Percentiles rank a stretch among this genome's conserved stretches.
Conservation (phyloP, 495 filamentous ascomycete genomes). For the Penicillium ochrochloron region DNA sequence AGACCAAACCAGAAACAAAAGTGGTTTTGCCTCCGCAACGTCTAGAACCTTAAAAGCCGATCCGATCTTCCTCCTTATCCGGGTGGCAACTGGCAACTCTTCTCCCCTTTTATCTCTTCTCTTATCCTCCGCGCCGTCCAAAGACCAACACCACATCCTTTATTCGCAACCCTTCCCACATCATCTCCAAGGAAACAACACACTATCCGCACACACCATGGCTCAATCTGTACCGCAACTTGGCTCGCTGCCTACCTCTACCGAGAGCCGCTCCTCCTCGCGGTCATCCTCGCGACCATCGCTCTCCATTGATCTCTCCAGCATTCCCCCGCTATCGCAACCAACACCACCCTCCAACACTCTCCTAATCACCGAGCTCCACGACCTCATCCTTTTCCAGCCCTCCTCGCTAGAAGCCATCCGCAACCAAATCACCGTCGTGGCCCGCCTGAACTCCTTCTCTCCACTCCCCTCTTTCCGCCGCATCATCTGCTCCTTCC, state of each 20-base stretch:
- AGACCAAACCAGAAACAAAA: slow-evolving; percentile 1
- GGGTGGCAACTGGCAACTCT: slow-evolving; percentile 30
- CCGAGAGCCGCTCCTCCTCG: slow-evolving; percentile 44
- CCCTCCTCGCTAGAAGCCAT: slow-evolving; percentile 75
- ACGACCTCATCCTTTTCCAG: slow-evolving; percentile 77
- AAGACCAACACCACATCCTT: slow-evolving; percentile 1
- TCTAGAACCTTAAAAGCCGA: slow-evolving; percentile 17
- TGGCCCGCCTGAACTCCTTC: slow-evolving; percentile 81
- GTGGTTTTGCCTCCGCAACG: slow-evolving; percentile 11
- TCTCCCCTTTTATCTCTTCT: slow-evolving; percentile 22
- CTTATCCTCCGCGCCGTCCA: slow-evolving; percentile 13
- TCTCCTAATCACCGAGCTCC: slow-evolving; percentile 86
- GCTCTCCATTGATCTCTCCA: slow-evolving; percentile 82
- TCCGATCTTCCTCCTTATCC: slow-evolving; percentile 15
- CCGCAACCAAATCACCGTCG: slow-evolving; percentile 66
- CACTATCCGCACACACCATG: slow-evolving; percentile 26
- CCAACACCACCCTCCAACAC: slow-evolving; percentile 90
- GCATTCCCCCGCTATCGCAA: slow-evolving; percentile 74
- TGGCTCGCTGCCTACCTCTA: slow-evolving; percentile 32
- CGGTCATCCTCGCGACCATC: slow-evolving; percentile 47
- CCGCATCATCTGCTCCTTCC: slow-evolving; percentile 90
- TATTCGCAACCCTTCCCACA: background rate
- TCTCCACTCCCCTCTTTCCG: slow-evolving; percentile 90
- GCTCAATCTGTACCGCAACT: slow-evolving; percentile 33
- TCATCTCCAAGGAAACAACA: background rate